Evolutionary conservation across 352 stramenopile genomes (phyloP).

Genomic region (Phytophthora hybrid): DNA sequence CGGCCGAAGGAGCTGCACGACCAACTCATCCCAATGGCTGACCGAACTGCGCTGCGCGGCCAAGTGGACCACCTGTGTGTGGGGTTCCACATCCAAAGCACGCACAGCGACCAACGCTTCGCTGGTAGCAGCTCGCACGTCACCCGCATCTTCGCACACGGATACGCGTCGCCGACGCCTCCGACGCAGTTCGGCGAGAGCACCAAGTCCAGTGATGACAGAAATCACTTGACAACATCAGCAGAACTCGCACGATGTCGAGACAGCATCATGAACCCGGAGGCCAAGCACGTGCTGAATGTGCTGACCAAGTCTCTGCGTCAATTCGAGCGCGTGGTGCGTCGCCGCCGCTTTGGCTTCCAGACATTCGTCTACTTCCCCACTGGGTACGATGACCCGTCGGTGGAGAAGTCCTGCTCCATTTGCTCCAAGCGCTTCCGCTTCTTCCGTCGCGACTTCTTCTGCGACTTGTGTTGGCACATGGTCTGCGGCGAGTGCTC

Average conservation of each 20-base stretch:
- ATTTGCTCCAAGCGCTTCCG: conserved; percentile 54
- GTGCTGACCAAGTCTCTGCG: conserved; percentile 55
- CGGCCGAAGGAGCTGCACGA: conserved; percentile 59
- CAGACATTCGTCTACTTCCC: conserved; percentile 69
- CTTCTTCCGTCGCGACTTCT: conserved; percentile 51
- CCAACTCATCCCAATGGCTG: conserved; percentile 47
- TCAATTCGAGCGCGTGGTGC: conserved; percentile 55
- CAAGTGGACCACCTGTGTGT: conserved; percentile 66
- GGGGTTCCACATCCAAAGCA: conserved; percentile 60
- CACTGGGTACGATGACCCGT: conserved; percentile 34
- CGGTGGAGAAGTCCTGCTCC: conserved; percentile 40
- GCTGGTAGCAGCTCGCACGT: conserved; percentile 45
- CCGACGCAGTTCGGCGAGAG: conserved; percentile 43
- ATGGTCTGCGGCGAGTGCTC: conserved; percentile 54
- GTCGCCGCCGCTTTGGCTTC: conserved; percentile 64
- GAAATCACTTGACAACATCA: conserved; percentile 24
- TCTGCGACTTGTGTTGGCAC: conserved; percentile 59
- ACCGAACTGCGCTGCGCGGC: conserved; percentile 55
- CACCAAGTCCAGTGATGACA: conserved; percentile 5
- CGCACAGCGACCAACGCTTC: conserved; percentile 25
- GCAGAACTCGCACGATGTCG: conserved; percentile 39
- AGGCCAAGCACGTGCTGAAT: conserved; percentile 53
- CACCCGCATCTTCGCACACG: conserved; percentile 64
- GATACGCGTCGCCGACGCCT: conserved; percentile 58
- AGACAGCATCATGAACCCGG: conserved; percentile 57